Percentiles rank a stretch among this genome's conserved stretches.
Evolutionary conservation across 1,284 basidiomycete species (phyloP).

Genomic region (Psilocybe mexicana): DNA sequence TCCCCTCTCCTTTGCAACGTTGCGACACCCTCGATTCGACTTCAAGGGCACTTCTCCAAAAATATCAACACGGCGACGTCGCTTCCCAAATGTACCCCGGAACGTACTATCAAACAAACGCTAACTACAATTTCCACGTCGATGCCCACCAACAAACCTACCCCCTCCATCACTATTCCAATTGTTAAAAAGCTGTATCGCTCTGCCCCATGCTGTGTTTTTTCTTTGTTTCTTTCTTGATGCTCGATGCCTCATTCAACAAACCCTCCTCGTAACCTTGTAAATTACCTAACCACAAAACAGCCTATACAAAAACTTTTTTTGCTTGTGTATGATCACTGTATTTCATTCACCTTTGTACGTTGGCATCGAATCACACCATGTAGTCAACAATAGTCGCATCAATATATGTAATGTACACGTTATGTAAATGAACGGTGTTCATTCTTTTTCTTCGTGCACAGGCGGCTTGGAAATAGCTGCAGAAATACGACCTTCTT

Average conservation of each 20-base stretch:
- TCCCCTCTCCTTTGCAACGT: constrained; percentile 1
- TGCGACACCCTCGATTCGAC: background rate
- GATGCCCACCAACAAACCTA: background rate
- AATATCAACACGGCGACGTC: constrained; percentile 2
- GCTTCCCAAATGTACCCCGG: constrained; percentile 5
- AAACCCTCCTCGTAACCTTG: no score
- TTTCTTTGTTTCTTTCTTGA: no score
- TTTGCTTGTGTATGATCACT: background rate
- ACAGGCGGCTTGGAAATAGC: background rate
- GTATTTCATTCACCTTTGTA: background rate
- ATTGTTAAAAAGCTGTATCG: background rate
- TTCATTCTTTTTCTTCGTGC: background rate
- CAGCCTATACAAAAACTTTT: background rate
- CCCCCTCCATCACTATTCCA: background rate
- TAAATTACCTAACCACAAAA: no score
- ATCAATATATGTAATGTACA: background rate
- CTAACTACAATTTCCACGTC: background rate
- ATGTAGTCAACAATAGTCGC: background rate
- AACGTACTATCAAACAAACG: constrained; percentile 3
- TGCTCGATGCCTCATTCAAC: no score
- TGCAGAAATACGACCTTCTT: constrained; percentile 11
- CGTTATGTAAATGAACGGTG: background rate
- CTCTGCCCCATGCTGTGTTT: background rate
- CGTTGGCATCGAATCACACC: background rate
- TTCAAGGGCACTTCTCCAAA: constrained; percentile 2